A percentile compares a stretch with the other conserved stretches of the same genome.
These are phyloP conservation scores for Phyllachora maydis DNA, from an alignment of 2,329 filamentous ascomycete genomes.

Conservation along the genomic window DNA sequence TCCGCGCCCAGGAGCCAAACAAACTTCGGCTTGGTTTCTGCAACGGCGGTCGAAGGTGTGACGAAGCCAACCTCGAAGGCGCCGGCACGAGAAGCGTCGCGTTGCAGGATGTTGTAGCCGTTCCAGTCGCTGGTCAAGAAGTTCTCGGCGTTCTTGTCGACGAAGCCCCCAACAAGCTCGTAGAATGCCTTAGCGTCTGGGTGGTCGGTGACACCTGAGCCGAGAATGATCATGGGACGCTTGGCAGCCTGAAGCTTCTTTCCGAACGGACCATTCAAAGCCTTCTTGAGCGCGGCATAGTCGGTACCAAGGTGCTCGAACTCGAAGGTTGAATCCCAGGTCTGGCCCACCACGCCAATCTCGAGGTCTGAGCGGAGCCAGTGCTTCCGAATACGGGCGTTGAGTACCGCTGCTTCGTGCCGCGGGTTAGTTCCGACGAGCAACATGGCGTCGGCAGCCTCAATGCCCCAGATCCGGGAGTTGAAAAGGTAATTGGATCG, in stretches of 20 bases:
- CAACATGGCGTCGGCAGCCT: conserved; percentile 81
- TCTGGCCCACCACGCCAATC: conserved; percentile 75
- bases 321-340: conserved; percentile 87
- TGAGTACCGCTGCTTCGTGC: conserved; percentile 86
- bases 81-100: conserved; percentile 76
- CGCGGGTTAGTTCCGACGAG: conserved; percentile 89
- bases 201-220: conserved; percentile 82
- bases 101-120: conserved; percentile 91
- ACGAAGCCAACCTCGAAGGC: conserved; percentile 95
- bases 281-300: conserved; percentile 61
- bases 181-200: conserved; percentile 81
- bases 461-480: conserved; percentile 80
- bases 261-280: conserved; percentile 70
- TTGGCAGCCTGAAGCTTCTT: conserved; percentile 79
- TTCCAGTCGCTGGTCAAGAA: conserved; percentile 88
- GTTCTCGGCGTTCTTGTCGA: conserved; percentile 79
- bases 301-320: conserved; percentile 78
- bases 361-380: conserved; percentile 92
- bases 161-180: conserved; percentile 73
- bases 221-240: conserved; percentile 91
- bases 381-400: conserved; percentile 93
- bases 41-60: conserved; percentile 61
- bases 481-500: conserved; percentile 95
- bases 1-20: conserved; percentile 93
- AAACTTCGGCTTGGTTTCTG: conserved; percentile 78